Evolutionary conservation across 2,329 filamentous ascomycete genomes (phyloP).

Genomic region (Cladosporium halotolerans): DNA sequence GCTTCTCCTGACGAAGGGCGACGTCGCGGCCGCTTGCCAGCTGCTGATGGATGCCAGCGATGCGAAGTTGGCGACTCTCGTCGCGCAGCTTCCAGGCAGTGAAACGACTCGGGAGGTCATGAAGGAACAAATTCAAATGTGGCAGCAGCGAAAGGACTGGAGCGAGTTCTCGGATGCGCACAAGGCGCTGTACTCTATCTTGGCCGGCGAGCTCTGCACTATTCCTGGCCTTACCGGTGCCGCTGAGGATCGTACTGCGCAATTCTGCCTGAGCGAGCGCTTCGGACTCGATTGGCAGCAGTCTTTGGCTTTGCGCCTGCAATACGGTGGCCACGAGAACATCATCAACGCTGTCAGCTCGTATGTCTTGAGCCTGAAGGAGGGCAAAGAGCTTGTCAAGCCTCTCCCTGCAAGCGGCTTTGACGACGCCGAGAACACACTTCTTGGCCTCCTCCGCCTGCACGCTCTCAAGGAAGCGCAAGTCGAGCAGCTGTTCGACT

Average conservation of each 20-base stretch:
- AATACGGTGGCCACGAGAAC: constrained; percentile 69
- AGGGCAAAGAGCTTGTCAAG: constrained; percentile 60
- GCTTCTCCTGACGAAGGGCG: constrained; percentile 69
- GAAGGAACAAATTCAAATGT: constrained; percentile 71
- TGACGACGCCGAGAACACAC: constrained; percentile 62
- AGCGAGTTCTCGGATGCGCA: constrained; percentile 82
- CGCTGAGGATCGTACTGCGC: constrained; percentile 70
- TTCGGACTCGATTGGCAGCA: constrained; percentile 92
- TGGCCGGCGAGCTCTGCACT: constrained; percentile 79
- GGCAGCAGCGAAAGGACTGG: constrained; percentile 75
- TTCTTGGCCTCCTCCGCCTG: constrained; percentile 81
- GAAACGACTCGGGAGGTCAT: constrained; percentile 66
- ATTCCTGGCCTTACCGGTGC: constrained; percentile 72
- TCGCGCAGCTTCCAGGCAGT: constrained; percentile 74
- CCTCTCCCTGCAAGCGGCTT: constrained; percentile 42
- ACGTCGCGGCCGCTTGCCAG: constrained; percentile 76
- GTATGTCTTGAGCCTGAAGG: constrained; percentile 67
- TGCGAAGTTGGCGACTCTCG: constrained; percentile 74
- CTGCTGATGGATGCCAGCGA: constrained; percentile 69
- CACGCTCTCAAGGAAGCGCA: constrained; percentile 28
- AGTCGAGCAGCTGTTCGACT: constrained; percentile 66
- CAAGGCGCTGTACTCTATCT: constrained; percentile 80
- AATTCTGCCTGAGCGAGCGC: constrained; percentile 74
- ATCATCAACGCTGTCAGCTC: constrained; percentile 65
- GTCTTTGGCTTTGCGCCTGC: constrained; percentile 82